These are phyloP conservation scores for Leccinum barrowsii DNA, from an alignment of 768 basidiomycete genomes.

Conservation along the genomic window DNA sequence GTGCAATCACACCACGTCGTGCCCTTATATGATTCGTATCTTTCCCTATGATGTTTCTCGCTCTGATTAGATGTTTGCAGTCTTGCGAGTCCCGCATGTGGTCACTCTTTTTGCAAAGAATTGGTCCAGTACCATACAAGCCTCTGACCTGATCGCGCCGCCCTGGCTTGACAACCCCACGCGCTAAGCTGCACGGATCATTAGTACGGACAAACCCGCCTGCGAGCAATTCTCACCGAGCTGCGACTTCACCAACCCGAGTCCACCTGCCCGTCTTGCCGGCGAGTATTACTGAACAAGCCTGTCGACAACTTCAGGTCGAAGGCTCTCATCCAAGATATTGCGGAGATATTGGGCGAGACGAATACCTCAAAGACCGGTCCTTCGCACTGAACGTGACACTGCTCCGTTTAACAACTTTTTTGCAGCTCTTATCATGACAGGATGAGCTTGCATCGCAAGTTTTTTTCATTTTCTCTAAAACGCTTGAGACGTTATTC, in stretches of 20 bases:
- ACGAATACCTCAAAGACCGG: conserved; percentile 6
- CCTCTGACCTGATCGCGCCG: conserved; percentile 41
- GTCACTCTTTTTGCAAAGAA: conserved; percentile 54
- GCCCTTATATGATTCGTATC: conserved; percentile 55
- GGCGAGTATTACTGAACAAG: conserved; percentile 42
- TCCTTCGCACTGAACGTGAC: not conserved
- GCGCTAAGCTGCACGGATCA: conserved; percentile 18
- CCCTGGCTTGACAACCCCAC: conserved; percentile 15
- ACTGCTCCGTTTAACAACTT: conserved; percentile 44
- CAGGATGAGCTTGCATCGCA: not conserved
- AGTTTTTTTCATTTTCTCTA: not conserved
- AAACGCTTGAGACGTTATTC: not conserved
- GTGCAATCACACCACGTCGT: conserved; percentile 61
- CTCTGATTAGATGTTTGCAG: conserved; percentile 34
- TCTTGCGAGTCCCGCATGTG: conserved; percentile 49
- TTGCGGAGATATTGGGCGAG: too few relatives aligned
- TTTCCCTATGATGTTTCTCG: not conserved
- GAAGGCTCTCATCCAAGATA: conserved; percentile 48
- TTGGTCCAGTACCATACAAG: conserved; percentile 48
- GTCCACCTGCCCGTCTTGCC: conserved; percentile 69
- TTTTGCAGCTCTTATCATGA: conserved; percentile 30
- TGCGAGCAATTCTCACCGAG: conserved; percentile 3
- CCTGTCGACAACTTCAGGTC: conserved; percentile 62
- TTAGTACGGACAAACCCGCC: conserved; percentile 8
- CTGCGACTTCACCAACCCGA: conserved; percentile 38